Evolutionary conservation across 768 basidiomycete genomes (phyloP), one percentile per base, ranked within the genome.

Genomic region (Termitomyces sp.): DNA sequence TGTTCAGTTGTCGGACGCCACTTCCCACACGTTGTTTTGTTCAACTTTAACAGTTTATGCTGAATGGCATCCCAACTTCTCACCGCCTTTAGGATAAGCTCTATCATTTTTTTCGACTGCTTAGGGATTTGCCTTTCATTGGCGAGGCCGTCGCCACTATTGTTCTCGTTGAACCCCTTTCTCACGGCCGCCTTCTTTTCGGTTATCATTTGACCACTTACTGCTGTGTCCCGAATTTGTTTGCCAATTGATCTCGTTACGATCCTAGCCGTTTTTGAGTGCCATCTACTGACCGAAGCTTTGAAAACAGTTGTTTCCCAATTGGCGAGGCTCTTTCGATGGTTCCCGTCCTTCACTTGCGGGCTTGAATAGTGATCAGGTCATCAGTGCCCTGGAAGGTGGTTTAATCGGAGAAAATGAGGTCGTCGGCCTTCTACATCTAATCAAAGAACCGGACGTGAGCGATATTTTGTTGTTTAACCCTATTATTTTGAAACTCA

Each of bases 361-460:
- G 38, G 86, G 88, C 15, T 72, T 91, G 46, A 80, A 81, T 57
- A 81, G 80, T 46, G 83, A 85, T 52, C 79, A 77, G 34, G 77
- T 89, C 12, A 83, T 86, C 50, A 73, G 76, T n/a, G 82, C 86
- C 1, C 71, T 91, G 45, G 85, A 86, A 66, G 78, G 81, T 36
- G 87, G 89, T 9, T 70, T 94, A 12, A 76, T 93, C 65, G 83
- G 86, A 1, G 86, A 88, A 57, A 72, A 72, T 15, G 92, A 94
- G 65, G 76, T 94, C 36, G 81, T 83, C 36, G 81, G 85, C 1
- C 73, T 94, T 46, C 63, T 86, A 60, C 83, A 86, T 63, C 82
- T 94, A 38, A 87, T 94, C 66, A 84, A 85, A 62, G 86, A 87
- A 34, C 91, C 90, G 1, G 89, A 92, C 71, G 91, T 91, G 68